Evolutionary conservation across 2,329 filamentous ascomycete species (phyloP).

Genomic region (Endoconidiophora polonica): DNA sequence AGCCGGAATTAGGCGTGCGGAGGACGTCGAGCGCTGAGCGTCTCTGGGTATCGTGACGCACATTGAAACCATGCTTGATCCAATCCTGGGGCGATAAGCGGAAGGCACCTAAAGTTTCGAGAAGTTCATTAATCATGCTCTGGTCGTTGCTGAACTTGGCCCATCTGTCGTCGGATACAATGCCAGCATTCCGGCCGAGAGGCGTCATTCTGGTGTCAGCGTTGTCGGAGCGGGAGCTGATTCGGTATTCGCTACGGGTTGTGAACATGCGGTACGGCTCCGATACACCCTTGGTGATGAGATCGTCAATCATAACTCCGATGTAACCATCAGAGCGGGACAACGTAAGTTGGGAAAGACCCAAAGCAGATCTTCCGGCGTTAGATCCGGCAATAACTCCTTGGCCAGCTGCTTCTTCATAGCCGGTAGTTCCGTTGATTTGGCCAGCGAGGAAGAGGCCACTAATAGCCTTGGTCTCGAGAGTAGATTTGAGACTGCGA

Average conservation of each 20-base stretch:
- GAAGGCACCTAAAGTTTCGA: slow-evolving; percentile 39
- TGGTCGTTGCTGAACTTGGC: slow-evolving; percentile 46
- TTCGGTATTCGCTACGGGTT: slow-evolving; percentile 83
- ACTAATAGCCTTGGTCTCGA: slow-evolving; percentile 82
- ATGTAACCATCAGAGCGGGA: slow-evolving; percentile 85
- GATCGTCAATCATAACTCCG: slow-evolving; percentile 95
- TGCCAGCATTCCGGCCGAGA: slow-evolving; percentile 58
- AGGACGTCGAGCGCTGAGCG: slow-evolving; percentile 69
- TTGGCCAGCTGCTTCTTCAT: slow-evolving; percentile 92
- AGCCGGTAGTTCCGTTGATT: slow-evolving; percentile 96
- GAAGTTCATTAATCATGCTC: slow-evolving; percentile 50
- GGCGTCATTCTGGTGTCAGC: slow-evolving; percentile 74
- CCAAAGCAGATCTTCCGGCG: slow-evolving; percentile 62
- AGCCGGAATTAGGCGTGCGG: slow-evolving; percentile 42
- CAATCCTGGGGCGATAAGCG: slow-evolving; percentile 46
- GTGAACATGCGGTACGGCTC: slow-evolving; percentile 99
- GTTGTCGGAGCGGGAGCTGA: slow-evolving; percentile 84
- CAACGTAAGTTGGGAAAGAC: slow-evolving; percentile 48
- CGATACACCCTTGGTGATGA: slow-evolving; percentile 89
- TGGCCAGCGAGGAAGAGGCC: slow-evolving; percentile 89
- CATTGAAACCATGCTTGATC: slow-evolving; percentile 51
- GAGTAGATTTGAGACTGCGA: slow-evolving; percentile 65
- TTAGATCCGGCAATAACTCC: slow-evolving; percentile 88
- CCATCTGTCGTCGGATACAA: slow-evolving; percentile 72
- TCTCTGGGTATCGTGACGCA: slow-evolving; percentile 47